Conservation (phyloP, 768 basidiomycete species). For the Lentinula edodes region DNA sequence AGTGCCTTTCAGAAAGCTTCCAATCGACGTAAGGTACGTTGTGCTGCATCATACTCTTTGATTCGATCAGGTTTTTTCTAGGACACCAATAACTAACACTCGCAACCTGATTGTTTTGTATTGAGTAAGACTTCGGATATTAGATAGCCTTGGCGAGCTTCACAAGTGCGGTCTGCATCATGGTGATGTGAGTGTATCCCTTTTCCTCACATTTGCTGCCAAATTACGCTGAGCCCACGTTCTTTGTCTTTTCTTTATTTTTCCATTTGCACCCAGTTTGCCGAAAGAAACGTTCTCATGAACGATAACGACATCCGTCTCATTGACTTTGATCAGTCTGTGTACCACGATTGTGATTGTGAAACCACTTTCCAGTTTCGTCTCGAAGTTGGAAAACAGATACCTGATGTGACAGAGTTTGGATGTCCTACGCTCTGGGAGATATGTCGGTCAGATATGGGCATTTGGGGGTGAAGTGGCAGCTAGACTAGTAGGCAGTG, state of each 20-base stretch:
- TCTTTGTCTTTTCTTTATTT: neutral
- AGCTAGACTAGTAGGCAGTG: neutral
- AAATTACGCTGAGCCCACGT: neutral
- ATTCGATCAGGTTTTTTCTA: neutral
- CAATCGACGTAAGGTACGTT: slow-evolving; percentile 27
- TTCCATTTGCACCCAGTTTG: slow-evolving; percentile 17
- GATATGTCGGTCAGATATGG: slow-evolving; percentile 22
- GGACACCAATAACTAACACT: neutral
- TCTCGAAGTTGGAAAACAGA: slow-evolving; percentile 14
- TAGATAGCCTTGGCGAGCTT: slow-evolving; percentile 26
- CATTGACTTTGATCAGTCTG: slow-evolving; percentile 32
- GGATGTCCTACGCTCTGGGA: slow-evolving; percentile 29
- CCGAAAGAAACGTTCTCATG: slow-evolving; percentile 33
- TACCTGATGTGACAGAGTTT: slow-evolving; percentile 22
- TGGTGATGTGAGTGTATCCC: slow-evolving; percentile 19
- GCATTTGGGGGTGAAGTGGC: slow-evolving; percentile 16
- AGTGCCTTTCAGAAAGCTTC: slow-evolving; percentile 22
- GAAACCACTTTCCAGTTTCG: slow-evolving; percentile 20
- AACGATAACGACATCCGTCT: slow-evolving; percentile 29
- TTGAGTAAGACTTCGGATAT: slow-evolving; percentile 23
- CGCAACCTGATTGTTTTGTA: neutral
- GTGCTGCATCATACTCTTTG: neutral
- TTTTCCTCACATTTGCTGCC: neutral
- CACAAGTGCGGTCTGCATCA: slow-evolving; percentile 29
- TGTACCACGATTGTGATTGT: slow-evolving; percentile 24